Base-by-base conservation (phyloP, 257 asterid species). In the Solanum etuberosum region DNA sequence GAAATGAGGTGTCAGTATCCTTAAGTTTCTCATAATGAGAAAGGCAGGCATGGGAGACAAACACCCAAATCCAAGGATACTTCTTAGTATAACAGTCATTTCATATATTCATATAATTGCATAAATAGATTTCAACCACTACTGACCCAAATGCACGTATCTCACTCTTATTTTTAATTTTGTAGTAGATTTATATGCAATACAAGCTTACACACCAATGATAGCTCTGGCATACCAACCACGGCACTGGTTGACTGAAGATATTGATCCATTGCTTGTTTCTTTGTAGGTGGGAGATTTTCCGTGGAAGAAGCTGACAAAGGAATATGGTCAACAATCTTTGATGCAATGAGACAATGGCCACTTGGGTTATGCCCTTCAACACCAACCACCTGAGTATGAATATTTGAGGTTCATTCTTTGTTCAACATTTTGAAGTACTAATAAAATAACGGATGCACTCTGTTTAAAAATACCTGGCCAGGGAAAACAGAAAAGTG, bases 311-410 rank as follows among this genome's bases (percentile, higher is more conserved):
- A 89, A 89, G 87, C 91, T 76, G 93, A 88, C 85, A 90, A 91
- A 81, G 98, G 97, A 38, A 92, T 90, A 83, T 71, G 76, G 88
- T 96, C 98, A 88, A 95, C 88, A 82, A 97, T 88, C 88, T 92
- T 95, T 78, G 99, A 94, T 86, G 98, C 99, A 90, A 97, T 90
- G 86, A 97, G 92, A 90, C 99, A 95, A 88, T 97, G 99, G 27
- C 99, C 99, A 88, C 99, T 96, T 35, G 99, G 99, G 88, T 97
- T 97, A 88, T 92, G 95, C 90, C 99, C 99, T 97, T 93, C 96
- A 89, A 97, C 86, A 46, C 96, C 99, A 87, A 96, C 96, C 88
- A 96, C 94, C 99, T 97, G 93, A 83, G 88, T 54, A 87, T 34
- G 40, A 48, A 85, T 88, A 87, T 46, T 88, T 46, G 48, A 40